Evolutionary conservation across 139 green algal species (phyloP), one percentile per base, ranked within the genome.

Genomic region (Zygnema cylindricum): DNA sequence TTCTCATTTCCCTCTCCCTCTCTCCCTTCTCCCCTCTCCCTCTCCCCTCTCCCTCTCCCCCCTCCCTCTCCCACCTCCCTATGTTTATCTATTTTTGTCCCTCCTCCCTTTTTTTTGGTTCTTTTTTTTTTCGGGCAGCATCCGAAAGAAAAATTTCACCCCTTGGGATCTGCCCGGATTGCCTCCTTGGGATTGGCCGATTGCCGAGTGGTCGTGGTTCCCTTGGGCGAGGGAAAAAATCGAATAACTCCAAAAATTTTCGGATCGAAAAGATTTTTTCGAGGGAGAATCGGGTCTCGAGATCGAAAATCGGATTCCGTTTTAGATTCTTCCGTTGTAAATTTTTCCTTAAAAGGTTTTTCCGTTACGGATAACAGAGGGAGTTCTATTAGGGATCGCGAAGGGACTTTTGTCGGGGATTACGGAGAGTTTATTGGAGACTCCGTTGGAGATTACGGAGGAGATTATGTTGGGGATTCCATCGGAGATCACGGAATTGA

Each of bases 141-240:
- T 42, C 38, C 63, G 40, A 88, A 88, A 42, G 83, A 88, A 73
- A 83, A 69, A 35, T 73, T 54, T 23, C 83, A 88, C 63, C 83
- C 83, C 1, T 73, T 88, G 35, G 85, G 85, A 21, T 89, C 71
- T 36, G 69, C 73, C 35, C 69, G 85, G 55, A 76, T 85, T 75
- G 85, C 85, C 0, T 42, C 75, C 42, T 42, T 88, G 83, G 83
- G 83, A 33, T n/a, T 88, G 38, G 69, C 82, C 41, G 35, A 84
- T 38, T 71, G 82, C n/a, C n/a, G 69, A n/a, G 33, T 88, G 63
- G 16, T 88, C 33, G 83, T 88, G 36, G 83, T 88, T 30, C 81
- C 81, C 39, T 30, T 43, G 43, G 54, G 81, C 25, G 30, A 3
- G 69, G 81, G 54, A 33, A 38, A 33, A 30, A 3, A 11, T 0